Percentiles rank a stretch among this genome's conserved stretches.
phyloP scores from a whole-genome alignment of 1,284 basidiomycete genomes.

The Bondarzewia mesenterica region DNA sequence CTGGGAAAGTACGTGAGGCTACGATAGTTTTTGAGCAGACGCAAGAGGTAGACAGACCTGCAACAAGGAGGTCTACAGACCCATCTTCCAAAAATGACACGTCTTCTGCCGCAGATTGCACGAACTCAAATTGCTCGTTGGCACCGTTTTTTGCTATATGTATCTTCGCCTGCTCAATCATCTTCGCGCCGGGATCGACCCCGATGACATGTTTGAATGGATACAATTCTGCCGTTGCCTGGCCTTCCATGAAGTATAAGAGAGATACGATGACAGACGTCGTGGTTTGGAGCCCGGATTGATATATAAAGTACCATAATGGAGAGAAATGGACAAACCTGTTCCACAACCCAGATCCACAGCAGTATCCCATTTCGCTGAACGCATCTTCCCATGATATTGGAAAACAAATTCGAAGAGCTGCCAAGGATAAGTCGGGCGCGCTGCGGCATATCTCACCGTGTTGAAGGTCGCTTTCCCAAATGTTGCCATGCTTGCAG shows the following conservation, averaged over 20 bases:
- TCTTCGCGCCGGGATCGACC: slow-evolving; percentile 65
- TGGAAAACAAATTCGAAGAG: slow-evolving; percentile 56
- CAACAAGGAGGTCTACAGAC: slow-evolving; percentile 68
- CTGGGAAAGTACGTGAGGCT: slow-evolving; percentile 25
- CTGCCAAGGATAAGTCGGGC: slow-evolving; percentile 61
- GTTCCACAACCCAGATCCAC: slow-evolving; percentile 83
- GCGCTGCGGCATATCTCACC: slow-evolving; percentile 51
- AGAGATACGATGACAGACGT: not conserved
- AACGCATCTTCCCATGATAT: slow-evolving; percentile 38
- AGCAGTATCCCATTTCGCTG: slow-evolving; percentile 44
- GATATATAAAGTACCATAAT: too few relatives aligned
- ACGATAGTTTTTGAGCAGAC: not conserved
- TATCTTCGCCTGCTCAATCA: slow-evolving; percentile 62
- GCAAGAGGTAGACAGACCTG: slow-evolving; percentile 38
- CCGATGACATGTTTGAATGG: slow-evolving; percentile 61
- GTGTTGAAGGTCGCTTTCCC: slow-evolving; percentile 56
- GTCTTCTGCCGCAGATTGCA: slow-evolving; percentile 48
- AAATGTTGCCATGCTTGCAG: slow-evolving; percentile 53
- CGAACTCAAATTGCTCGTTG: slow-evolving; percentile 30
- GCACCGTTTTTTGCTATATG: not conserved
- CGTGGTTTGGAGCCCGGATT: not conserved
- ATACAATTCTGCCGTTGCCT: slow-evolving; percentile 57
- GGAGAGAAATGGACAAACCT: slow-evolving; percentile 33
- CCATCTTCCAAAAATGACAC: slow-evolving; percentile 43
- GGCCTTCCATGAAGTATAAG: slow-evolving; percentile 32